Base-by-base conservation (phyloP, 164 flowering plant genomes). In the Liquidambar formosana region DNA sequence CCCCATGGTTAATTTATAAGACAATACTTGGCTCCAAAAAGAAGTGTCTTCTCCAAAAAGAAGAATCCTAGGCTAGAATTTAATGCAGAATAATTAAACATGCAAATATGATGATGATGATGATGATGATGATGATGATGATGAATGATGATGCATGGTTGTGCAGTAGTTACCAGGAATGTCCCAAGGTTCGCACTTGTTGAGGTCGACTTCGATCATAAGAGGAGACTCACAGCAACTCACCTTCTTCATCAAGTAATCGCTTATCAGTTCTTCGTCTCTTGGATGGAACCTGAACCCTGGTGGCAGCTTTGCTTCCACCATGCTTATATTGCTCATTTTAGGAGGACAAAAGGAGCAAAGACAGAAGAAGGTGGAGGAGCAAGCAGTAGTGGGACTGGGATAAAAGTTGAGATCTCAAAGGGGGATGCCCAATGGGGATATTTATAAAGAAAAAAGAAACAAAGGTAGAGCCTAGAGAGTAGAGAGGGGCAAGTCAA, bases 151-250 rank as follows among this genome's bases (percentile, higher is more conserved):
- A n/a, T n/a, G n/a, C n/a, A n/a, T n/a, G n/a, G n/a, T n/a, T n/a
- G n/a, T n/a, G 46, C 1, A 3, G 43, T 33, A 51, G 48, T 73
- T 13, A 87, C 96, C 87, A 44, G 96, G 96, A 77, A 90, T 78
- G 13, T 90, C 93, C 96, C 96, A 90, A 49, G 96, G 96, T 28
- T 90, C 96, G 62, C 84, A 83, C 78, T 84, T 90, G 81, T 88
- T 88, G 65, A 90, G 88, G 69, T 90, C 93, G 60, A 90, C 88
- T 70, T 87, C 87, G 4, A 84, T 71, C 72, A 90, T 18, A 9
- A 80, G 70, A 58, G 80, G 79, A 54, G 78, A 69, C 1, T 79
- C 73, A 54, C 57, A 48, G 38, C 68, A 71, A 12, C 71, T 65
- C 11, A 81, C 56, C 78, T 84, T 87, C 70, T 71, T 85, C 71